A percentile compares a stretch with the other conserved stretches of the same genome.
phyloP scores from a whole-genome alignment of 768 basidiomycete species.

The Pleurotus salmoneostramineus region DNA sequence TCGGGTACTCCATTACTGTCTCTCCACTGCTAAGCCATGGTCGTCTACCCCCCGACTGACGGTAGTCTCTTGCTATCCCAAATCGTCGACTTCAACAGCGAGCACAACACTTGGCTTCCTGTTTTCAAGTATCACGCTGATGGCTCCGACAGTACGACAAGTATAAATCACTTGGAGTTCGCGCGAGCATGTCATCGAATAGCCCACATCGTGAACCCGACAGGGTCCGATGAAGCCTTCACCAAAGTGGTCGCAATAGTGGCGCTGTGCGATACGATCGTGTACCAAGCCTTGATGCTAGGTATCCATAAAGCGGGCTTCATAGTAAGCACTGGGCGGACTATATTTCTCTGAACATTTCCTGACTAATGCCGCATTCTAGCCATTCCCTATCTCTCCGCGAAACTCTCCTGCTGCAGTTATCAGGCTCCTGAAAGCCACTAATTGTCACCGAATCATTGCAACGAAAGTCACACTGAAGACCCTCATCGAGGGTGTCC shows the following conservation, averaged over 20 bases:
- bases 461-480: conserved; percentile 20
- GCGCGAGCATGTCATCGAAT: conserved; percentile 38
- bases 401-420: conserved; percentile 32
- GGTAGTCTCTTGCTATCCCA: conserved; percentile 28
- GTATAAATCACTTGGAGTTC: conserved; percentile 39
- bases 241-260: conserved; percentile 30
- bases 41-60: conserved; percentile 21
- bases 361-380: neutral
- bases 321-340: conserved; percentile 21
- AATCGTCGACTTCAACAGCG: conserved; percentile 28
- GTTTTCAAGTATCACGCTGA: conserved; percentile 26
- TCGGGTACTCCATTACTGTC: neutral
- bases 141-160: conserved; percentile 12
- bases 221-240: conserved; percentile 19
- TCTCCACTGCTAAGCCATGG: neutral
- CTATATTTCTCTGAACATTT: neutral
- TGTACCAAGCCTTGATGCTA: conserved; percentile 36
- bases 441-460: conserved; percentile 32
- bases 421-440: conserved; percentile 29
- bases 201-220: conserved; percentile 33
- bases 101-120: conserved; percentile 25
- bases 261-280: conserved; percentile 26
- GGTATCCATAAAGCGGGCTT: conserved; percentile 34
- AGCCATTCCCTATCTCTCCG: conserved; percentile 39
- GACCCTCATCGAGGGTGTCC: conserved; percentile 18